Percentiles rank a stretch among this genome's conserved stretches.
These are phyloP conservation scores for Nectriaceae sp. DNA, from an alignment of 2,329 filamentous ascomycete genomes.

Conservation along the genomic window DNA sequence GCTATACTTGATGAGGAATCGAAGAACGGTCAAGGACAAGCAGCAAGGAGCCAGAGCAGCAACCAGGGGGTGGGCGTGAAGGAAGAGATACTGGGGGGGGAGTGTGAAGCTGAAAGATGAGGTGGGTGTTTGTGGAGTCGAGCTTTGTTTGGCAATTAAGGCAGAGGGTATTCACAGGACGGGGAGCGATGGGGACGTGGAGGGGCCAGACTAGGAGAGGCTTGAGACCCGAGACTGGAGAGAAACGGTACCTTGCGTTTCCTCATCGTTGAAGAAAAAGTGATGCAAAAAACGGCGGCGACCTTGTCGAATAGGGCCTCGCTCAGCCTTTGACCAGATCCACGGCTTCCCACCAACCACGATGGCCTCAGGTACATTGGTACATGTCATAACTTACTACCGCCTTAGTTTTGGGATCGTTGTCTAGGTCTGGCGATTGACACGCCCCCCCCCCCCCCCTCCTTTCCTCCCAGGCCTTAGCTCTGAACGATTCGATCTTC, in stretches of 20 bases:
- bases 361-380: background rate
- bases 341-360: background rate
- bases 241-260: conserved; percentile 17
- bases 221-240: background rate
- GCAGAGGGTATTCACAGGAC: conserved; percentile 26
- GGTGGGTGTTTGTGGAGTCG: conserved; percentile 22
- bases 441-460: conserved; percentile 20
- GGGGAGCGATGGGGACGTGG: conserved; percentile 19
- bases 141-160: conserved; percentile 29
- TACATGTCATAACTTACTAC: conserved; percentile 1
- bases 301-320: background rate
- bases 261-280: conserved; percentile 15
- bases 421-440: background rate
- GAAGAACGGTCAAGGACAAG: conserved; percentile 15
- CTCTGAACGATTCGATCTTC: conserved; percentile 28
- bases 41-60: conserved; percentile 1
- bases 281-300: conserved; percentile 7
- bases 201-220: conserved; percentile 5
- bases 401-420: background rate
- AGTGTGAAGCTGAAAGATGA: conserved; percentile 13
- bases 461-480: conserved; percentile 19
- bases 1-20: conserved; percentile 24
- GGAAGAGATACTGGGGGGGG: conserved; percentile 12
- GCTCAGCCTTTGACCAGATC: conserved; percentile 1
- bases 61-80: conserved; percentile 15